Conservation (phyloP, 2,329 filamentous ascomycete species). For the Scytalidium lignicola region DNA sequence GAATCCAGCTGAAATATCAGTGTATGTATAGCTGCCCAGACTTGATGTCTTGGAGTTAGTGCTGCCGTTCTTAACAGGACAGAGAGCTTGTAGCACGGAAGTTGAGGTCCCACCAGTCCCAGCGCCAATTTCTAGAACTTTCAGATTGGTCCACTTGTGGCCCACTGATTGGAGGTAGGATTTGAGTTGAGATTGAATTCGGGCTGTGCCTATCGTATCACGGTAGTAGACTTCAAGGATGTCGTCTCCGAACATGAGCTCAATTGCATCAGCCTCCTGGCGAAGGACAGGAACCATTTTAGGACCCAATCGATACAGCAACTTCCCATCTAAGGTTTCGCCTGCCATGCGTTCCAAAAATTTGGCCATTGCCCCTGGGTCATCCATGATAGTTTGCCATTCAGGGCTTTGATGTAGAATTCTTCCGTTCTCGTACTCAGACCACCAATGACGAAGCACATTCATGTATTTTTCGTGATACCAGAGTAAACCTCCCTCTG, state of each 20-base stretch:
- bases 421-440: background rate
- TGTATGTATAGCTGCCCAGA: constrained; percentile 9
- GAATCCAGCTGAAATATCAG: constrained; percentile 17
- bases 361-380: constrained; percentile 17
- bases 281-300: constrained; percentile 25
- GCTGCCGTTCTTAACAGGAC: too few species aligned
- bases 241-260: constrained; percentile 20
- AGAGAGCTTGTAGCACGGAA: too few species aligned
- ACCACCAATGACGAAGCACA: background rate
- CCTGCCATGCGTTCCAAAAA: constrained; percentile 19
- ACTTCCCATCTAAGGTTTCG: constrained; percentile 25
- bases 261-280: constrained; percentile 25
- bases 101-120: background rate
- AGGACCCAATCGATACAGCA: constrained; percentile 26
- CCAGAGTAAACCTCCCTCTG: background rate
- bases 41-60: background rate
- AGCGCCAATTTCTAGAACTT: constrained; percentile 1
- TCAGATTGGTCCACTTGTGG: background rate
- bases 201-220: too few species aligned
- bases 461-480: background rate
- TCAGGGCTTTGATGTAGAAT: constrained; percentile 7
- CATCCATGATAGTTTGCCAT: constrained; percentile 16
- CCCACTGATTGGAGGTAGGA: too few species aligned
- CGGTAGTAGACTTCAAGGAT: too few species aligned
- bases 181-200: too few species aligned